Evolutionary conservation across 768 basidiomycete genomes (phyloP), one percentile per base, ranked within the genome.

Genomic region (Pisolithus albus): DNA sequence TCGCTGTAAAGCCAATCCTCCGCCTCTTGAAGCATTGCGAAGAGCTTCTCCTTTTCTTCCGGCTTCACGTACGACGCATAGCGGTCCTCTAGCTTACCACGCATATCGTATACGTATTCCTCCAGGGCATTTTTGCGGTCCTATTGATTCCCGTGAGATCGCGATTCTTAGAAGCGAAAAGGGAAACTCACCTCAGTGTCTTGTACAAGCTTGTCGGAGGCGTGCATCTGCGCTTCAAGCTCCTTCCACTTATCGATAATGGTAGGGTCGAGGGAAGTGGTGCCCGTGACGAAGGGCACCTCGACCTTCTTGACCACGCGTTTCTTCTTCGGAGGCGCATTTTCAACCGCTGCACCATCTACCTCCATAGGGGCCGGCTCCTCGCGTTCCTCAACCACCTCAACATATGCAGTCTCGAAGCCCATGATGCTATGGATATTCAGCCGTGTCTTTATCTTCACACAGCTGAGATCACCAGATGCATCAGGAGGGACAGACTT

Each of bases 1-100:
- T 97, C 94, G 36, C 83, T 81, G 82, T 98, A 98, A 28, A 99
- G 78, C 95, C 95, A 99, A 65, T 95, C 90, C 68, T 98, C 94
- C 6, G 92, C 84, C 56, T 84, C 84, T 51, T 78, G 74, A 30
- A 94, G 77, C 42, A 83, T 79, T 18, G 63, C 70, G 26, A 91
- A 74, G 36, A 98, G 81, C 54, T 80, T 81, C 55, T 80, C 68
- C 74, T 93, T 94, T 72, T 98, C 95, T 11, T 73, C 67, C 0
- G 82, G 46, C 62, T 86, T 78, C 48, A 87, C 88, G 69, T 76
- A 98, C 11, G 80, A 45, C 16, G 84, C 83, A 63, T 89, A 96
- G 47, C 87, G 82, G 44, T 86, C 89, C 36, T 97, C 94, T 54
- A 99, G 80, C 74, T 96, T 95, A 70, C 81, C 75, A 37, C 93